A percentile compares a stretch with the other conserved stretches of the same genome.
Evolutionary conservation across 768 basidiomycete species (phyloP).

Genomic region (Hypholoma sublateritium): DNA sequence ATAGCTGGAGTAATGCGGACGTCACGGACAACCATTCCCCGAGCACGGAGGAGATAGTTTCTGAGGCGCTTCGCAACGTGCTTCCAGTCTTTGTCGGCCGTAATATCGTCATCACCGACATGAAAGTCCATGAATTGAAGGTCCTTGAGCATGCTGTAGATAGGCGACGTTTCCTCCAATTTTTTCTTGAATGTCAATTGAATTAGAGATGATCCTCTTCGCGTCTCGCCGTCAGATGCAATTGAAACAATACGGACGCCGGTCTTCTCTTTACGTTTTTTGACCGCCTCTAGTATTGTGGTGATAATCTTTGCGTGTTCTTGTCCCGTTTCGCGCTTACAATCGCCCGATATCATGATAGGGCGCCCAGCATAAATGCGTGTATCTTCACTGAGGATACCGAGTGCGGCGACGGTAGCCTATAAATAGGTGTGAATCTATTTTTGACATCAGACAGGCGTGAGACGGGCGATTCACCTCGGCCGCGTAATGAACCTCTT

Average conservation of each 20-base stretch:
- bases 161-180: conserved; percentile 15
- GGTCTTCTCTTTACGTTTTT: conserved; percentile 4
- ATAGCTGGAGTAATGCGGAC: conserved; percentile 21
- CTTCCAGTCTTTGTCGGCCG: conserved; percentile 30
- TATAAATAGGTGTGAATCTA: conserved; percentile 12
- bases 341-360: conserved; percentile 27
- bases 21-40: conserved; percentile 20
- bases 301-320: conserved; percentile 18
- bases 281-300: conserved; percentile 6
- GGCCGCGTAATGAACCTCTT: conserved; percentile 19
- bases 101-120: conserved; percentile 30
- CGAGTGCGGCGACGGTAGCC: conserved; percentile 26
- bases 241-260: conserved; percentile 18
- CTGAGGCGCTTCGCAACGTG: conserved; percentile 26
- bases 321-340: conserved; percentile 26
- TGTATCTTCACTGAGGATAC: conserved; percentile 24
- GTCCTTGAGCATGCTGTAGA: conserved; percentile 16
- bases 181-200: conserved; percentile 13
- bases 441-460: not conserved
- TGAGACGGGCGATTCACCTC: conserved; percentile 16
- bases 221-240: conserved; percentile 27
- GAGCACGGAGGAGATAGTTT: conserved; percentile 21
- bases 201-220: conserved; percentile 20
- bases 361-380: conserved; percentile 24
- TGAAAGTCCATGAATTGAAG: conserved; percentile 21